Evolutionary conservation across 2,329 filamentous ascomycete species (phyloP).

Genomic region (Rhynchosporium secalis): DNA sequence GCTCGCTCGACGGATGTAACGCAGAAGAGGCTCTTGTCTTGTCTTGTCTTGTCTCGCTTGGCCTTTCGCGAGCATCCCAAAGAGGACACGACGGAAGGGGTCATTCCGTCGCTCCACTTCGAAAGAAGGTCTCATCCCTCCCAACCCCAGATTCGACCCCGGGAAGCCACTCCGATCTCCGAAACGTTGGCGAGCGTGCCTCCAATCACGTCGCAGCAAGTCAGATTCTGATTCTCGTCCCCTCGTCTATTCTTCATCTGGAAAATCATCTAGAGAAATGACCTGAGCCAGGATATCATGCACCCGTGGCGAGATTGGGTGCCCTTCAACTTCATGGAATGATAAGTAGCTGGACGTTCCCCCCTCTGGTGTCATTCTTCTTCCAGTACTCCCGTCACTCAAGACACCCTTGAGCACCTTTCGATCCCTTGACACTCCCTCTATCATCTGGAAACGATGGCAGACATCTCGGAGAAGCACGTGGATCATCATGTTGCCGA

Average conservation of each 20-base stretch:
- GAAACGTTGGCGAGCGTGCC: constrained; percentile 18
- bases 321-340: neutral
- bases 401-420: constrained; percentile 12
- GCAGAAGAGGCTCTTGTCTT: neutral
- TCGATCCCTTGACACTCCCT: constrained; percentile 16
- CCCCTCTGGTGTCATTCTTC: constrained; percentile 16
- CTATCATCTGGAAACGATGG: constrained; percentile 21
- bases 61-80: neutral
- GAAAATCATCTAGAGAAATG: constrained; percentile 22
- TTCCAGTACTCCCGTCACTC: constrained; percentile 20
- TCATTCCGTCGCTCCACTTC: constrained; percentile 12
- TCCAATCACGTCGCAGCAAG: constrained; percentile 18
- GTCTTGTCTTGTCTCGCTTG: neutral
- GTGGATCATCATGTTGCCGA: constrained; percentile 12
- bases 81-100: constrained; percentile 7
- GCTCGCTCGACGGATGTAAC: neutral
- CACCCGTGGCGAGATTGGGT: constrained; percentile 12
- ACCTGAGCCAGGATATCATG: constrained; percentile 9
- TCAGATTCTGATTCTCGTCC: constrained; percentile 6
- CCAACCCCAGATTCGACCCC: constrained; percentile 26
- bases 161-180: constrained; percentile 19
- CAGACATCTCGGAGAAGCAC: constrained; percentile 26
- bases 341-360: constrained; percentile 19
- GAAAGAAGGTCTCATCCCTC: neutral
- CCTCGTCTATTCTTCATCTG: constrained; percentile 23